Evolutionary conservation across 371 early-diverging fungal species (phyloP), one percentile per base, ranked within the genome.

Genomic region (Mycotypha africana): DNA sequence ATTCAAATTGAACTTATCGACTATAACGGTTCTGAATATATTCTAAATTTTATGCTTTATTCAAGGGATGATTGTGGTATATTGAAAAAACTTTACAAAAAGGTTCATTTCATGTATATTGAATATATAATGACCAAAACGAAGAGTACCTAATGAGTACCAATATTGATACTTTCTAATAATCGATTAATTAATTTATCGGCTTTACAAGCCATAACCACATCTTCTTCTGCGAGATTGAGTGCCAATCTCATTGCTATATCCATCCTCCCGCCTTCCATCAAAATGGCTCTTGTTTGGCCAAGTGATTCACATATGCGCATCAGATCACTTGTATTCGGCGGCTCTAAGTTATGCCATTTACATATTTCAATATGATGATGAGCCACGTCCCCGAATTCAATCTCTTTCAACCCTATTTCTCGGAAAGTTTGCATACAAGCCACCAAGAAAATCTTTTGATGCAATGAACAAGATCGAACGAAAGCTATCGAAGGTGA

Each of bases 381-480:
- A 19, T 55, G 49, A 20, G 70, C 62, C 23, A 84, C 85, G 40
- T 86, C 85, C 0, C 78, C 82, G 54, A 91, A 82, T 21, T 84
- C 74, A 1, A 86, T 84, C 39, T 93, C 90, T n/a, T 80, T 76
- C 8, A 79, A 40, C 4, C 94, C 95, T 0, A 70, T 63, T 8
- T 77, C 73, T 21, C 90, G 73, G 8, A 86, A 57, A 16, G 73
- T 64, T 8, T 79, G 72, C 32, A 86, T 68, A 28, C 91, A 58
- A 0, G 91, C 76, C 0, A 89, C 76, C 23, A 96, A 50, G 45
- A 94, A 92, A 17, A 92, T 50, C 54, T 91, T 89, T 53, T 92
- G 93, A 53, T 92, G 93, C 20, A 83, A 47, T 1, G 91, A 84
- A 9, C 82, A 81, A 14, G 74, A 67, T 38, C 81, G 78, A 20